phyloP scores from a whole-genome alignment of 2,329 filamentous ascomycete genomes.

The Cladosporium halotolerans region DNA sequence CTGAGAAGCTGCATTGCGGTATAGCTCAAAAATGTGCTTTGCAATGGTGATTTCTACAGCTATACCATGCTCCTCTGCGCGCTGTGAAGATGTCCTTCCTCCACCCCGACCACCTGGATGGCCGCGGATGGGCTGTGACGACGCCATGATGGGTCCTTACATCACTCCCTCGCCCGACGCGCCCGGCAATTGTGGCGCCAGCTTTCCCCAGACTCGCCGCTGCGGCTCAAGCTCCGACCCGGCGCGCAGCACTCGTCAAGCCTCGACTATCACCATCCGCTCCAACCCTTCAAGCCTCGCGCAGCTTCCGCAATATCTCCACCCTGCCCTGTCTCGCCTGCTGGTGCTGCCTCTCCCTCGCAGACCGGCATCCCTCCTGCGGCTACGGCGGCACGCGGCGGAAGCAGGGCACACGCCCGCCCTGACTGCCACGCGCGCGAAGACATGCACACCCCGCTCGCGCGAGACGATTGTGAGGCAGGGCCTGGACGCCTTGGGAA shows the following conservation, averaged over 20 bases:
- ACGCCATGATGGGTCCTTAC: background rate
- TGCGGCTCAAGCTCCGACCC: background rate
- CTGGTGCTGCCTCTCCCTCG: background rate
- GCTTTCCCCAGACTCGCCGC: slow-evolving; percentile 5
- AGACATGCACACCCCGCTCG: background rate
- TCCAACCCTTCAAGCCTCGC: background rate
- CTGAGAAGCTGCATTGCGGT: background rate
- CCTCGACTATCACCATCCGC: background rate
- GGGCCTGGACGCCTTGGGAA: background rate
- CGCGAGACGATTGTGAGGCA: background rate
- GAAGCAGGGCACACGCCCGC: background rate
- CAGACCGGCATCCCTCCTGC: background rate
- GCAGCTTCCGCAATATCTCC: background rate
- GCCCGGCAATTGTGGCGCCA: slow-evolving; percentile 1
- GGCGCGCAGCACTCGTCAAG: background rate
- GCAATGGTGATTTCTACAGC: background rate
- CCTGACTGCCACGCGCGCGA: background rate
- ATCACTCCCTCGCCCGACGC: background rate
- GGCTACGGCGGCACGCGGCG: background rate
- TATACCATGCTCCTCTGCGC: no score
- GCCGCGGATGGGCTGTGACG: no score
- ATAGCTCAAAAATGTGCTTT: background rate
- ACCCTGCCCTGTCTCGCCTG: background rate
- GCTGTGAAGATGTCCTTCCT: no score
- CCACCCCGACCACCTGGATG: no score